Base-by-base conservation (phyloP, 768 basidiomycete species). In the Tulasnella sp. region DNA sequence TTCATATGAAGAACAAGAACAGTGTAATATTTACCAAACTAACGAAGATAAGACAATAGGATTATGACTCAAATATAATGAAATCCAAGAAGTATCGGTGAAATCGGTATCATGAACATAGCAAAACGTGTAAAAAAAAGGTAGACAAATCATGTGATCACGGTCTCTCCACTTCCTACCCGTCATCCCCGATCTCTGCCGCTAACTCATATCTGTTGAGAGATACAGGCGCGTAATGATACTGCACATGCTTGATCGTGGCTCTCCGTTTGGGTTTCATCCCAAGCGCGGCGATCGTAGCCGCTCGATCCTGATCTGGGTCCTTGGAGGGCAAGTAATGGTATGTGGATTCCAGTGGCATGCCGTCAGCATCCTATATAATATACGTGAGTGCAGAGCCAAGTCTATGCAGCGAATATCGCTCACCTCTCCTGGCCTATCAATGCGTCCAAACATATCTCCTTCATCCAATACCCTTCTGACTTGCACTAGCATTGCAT, bases 401-500 rank as follows among this genome's bases (percentile, higher is more conserved):
- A 40, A 40, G 9, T 8, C n/a, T 24, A 4, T 43, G 19, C 16
- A 43, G 20, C 2, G 41, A 29, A 10, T 24, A 5, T n/a, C n/a
- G 22, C 41, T 4, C 6, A 43, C 41, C 41, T 43, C 41, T 24
- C 41, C 41, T 27, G 22, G 25, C 27, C 41, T 24, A 3, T 43
- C 41, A 15, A 43, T 43, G 25, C 41, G 41, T 27, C 41, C 41
- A 29, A 43, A 43, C 41, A 43, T 43, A 24, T 24, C 31, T 43
- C 41, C 41, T 13, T 15, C 41, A n/a, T 43, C 31, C 13, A 43
- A 29, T 27, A 43, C 41, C 27, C 10, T 29, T 1, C 31, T 29
- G 20, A 43, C 41, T 10, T 15, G 25, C 13, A 29, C 27, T 3
- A 43, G 10, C 20, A 43, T 4, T 15, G 41, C 41, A 6, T 43